Percentiles rank a stretch among this genome's conserved stretches.
Evolutionary conservation across 2,329 filamentous ascomycete genomes (phyloP).

Genomic region (Xylaria hypoxylon): DNA sequence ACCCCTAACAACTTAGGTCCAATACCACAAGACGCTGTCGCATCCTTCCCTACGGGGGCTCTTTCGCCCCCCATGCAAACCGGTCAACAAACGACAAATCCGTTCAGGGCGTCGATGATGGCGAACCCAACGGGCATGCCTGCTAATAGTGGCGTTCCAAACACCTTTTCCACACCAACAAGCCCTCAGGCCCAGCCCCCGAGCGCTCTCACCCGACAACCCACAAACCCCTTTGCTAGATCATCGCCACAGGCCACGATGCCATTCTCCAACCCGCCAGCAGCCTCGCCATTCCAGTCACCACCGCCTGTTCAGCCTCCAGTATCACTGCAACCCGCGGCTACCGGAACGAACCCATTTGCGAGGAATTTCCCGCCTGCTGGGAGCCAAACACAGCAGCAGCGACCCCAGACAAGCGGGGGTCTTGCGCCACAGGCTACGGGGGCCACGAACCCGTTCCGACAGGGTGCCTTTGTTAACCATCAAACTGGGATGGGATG

Average conservation of each 20-base stretch:
- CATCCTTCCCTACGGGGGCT: constrained; percentile 63
- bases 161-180: constrained; percentile 57
- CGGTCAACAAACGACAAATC: constrained; percentile 80
- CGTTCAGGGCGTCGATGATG: constrained; percentile 90
- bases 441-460: constrained; percentile 93
- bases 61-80: constrained; percentile 55
- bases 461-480: constrained; percentile 90
- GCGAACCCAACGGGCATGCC: constrained; percentile 63
- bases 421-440: constrained; percentile 79
- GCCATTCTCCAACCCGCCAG: constrained; percentile 52
- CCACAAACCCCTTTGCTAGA: constrained; percentile 90
- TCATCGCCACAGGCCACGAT: constrained; percentile 60
- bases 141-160: constrained; percentile 39
- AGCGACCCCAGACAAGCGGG: constrained; percentile 60
- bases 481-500: constrained; percentile 89
- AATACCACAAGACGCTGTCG: constrained; percentile 68
- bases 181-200: constrained; percentile 49
- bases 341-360: constrained; percentile 71
- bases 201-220: constrained; percentile 65
- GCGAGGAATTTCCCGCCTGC: constrained; percentile 59
- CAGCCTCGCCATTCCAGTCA: constrained; percentile 60
- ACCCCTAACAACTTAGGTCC: constrained; percentile 64
- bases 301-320: constrained; percentile 53
- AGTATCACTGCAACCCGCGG: constrained; percentile 60
- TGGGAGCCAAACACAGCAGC: constrained; percentile 52